Evolutionary conservation across 2,329 filamentous ascomycete species (phyloP).

Genomic region (Nemania sp.): DNA sequence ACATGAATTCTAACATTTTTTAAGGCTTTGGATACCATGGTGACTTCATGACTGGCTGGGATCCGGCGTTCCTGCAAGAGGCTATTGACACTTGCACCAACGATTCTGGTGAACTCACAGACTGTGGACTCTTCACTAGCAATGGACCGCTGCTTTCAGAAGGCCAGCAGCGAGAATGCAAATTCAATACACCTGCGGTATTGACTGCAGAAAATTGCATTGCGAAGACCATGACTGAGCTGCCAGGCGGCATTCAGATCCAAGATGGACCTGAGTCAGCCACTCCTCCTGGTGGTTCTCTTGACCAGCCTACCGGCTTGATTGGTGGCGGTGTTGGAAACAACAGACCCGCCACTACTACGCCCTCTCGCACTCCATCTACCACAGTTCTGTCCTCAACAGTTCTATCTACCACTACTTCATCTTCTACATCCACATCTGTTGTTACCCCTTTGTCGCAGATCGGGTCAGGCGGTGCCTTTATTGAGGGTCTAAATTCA

Average conservation of each 20-base stretch:
- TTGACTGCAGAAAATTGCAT: slow-evolving; percentile 61
- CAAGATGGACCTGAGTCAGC: slow-evolving; percentile 38
- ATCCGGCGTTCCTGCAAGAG: slow-evolving; percentile 66
- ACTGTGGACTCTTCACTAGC: slow-evolving; percentile 73
- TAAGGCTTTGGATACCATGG: slow-evolving; percentile 75
- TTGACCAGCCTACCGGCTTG: slow-evolving; percentile 30
- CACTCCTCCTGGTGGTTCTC: slow-evolving; percentile 24
- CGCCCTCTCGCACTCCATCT: not conserved
- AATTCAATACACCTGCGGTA: slow-evolving; percentile 59
- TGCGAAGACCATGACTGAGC: slow-evolving; percentile 47
- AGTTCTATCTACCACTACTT: slow-evolving; percentile 29
- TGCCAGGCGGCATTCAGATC: slow-evolving; percentile 69
- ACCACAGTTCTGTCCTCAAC: not conserved
- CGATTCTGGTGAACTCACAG: slow-evolving; percentile 67
- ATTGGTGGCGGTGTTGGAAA: slow-evolving; percentile 28
- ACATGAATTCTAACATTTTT: not conserved
- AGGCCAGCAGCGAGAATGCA: slow-evolving; percentile 60
- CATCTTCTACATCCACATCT: slow-evolving; percentile 34
- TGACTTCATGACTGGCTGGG: slow-evolving; percentile 83
- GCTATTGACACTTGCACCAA: slow-evolving; percentile 80
- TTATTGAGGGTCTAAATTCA: slow-evolving; percentile 33
- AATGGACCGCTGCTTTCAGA: slow-evolving; percentile 59
- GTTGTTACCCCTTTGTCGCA: slow-evolving; percentile 30
- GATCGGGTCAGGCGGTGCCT: slow-evolving; percentile 39
- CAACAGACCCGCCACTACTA: slow-evolving; percentile 24